phyloP scores from a whole-genome alignment of 2,329 filamentous ascomycete genomes.

The Trichoderma sp. region DNA sequence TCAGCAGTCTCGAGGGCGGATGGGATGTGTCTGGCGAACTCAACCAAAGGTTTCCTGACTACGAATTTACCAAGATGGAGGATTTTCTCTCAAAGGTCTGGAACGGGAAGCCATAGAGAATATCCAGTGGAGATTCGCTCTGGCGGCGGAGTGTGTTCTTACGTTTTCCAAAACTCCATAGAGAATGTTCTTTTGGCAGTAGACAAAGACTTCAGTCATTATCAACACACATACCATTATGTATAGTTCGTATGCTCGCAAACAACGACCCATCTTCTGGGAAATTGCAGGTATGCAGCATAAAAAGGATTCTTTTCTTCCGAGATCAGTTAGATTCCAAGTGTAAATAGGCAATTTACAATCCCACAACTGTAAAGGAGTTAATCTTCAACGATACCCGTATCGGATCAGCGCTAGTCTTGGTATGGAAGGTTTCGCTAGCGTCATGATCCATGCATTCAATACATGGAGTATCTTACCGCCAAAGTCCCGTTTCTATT shows the following conservation, averaged over 20 bases:
- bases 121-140: neutral
- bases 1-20: constrained; percentile 37
- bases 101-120: neutral
- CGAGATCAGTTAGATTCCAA: neutral
- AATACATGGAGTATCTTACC: neutral
- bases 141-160: neutral
- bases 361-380: neutral
- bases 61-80: constrained; percentile 44
- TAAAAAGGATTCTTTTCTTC: neutral
- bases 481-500: neutral
- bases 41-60: constrained; percentile 49
- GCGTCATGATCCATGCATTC: neutral
- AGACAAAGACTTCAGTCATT: neutral
- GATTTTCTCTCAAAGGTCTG: constrained; percentile 40
- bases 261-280: no score
- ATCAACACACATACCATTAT: neutral
- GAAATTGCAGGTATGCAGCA: neutral
- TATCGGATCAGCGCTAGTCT: neutral
- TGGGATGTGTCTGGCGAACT: constrained; percentile 47
- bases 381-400: neutral
- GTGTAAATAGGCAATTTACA: neutral
- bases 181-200: neutral
- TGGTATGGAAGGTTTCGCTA: neutral
- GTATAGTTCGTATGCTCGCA: neutral
- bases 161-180: no score